Evolutionary conservation across 2,329 filamentous ascomycete genomes (phyloP), one percentile per base, ranked within the genome.

Genomic region (Paecilomyces fulvus): DNA sequence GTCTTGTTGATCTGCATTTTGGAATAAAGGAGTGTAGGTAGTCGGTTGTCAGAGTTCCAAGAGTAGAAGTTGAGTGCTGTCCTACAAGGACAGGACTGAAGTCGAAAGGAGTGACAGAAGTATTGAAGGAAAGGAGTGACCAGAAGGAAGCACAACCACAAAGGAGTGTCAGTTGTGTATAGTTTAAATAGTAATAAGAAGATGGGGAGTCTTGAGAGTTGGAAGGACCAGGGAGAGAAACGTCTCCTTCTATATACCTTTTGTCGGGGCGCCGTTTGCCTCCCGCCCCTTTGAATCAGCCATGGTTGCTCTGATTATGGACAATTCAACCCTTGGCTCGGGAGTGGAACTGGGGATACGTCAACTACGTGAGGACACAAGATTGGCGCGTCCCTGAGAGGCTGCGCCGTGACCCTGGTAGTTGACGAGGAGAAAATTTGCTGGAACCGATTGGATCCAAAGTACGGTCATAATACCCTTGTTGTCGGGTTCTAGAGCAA

Each of bases 1-100:
- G 67, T 64, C 56, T 65, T 67, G 58, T 61, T 57, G 63, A 69
- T 61, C 28, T 67, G 64, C 67, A 70, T 70, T 53, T 53, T 63
- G 58, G 55, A 43, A 28, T 5, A 28, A 28, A 28, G 7, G 49
- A 52, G 31, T 37, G 30, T 17, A 52, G n/a, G 23, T 30, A 52
- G 30, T 52, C 17, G 30, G 30, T 37, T 52, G 51, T 11, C 17
- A 3, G 30, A 12, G 33, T 33, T 52, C 11, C n/a, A 51, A 51
- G 25, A 28, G 25, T 28, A 1, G 25, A 28, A 7, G 25, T 28
- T 28, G 5, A 28, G 7, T 28, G 7, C 25, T 28, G 30, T 31
- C 10, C 10, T 31, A 11, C 30, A 31, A 43, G 37, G 37, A 43
- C n/a, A 17, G 37, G 14, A 17, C 37, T 9, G 37, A 43, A 9